These are phyloP conservation scores for Leccinum arenicola DNA, from an alignment of 768 basidiomycete species.

Conservation along the genomic window DNA sequence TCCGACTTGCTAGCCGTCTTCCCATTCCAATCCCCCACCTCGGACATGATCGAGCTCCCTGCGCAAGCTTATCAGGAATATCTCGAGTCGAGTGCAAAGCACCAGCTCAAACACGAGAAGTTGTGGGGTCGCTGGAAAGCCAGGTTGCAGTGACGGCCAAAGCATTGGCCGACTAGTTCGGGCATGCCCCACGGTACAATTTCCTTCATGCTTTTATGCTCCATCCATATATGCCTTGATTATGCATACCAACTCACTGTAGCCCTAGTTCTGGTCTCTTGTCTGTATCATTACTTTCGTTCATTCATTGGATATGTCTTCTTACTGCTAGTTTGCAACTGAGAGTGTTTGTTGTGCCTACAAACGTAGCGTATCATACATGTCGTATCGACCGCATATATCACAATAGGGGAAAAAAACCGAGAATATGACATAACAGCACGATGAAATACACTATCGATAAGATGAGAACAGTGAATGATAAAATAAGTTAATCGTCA, in stretches of 20 bases:
- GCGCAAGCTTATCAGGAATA: constrained; percentile 58
- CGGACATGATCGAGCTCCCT: constrained; percentile 66
- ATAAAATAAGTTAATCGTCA: constrained; percentile 27
- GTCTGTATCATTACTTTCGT: constrained; percentile 20
- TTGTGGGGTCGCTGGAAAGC: constrained; percentile 53
- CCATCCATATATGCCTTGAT: background rate
- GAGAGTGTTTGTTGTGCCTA: too few relatives aligned
- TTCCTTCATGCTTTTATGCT: constrained; percentile 2
- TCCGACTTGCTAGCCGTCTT: constrained; percentile 61
- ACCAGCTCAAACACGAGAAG: constrained; percentile 54
- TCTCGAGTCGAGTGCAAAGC: constrained; percentile 48
- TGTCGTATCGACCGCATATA: background rate
- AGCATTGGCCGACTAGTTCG: background rate
- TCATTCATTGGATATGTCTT: constrained; percentile 17
- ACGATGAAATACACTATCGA: constrained; percentile 7
- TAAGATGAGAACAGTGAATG: constrained; percentile 7
- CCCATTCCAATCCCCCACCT: constrained; percentile 29
- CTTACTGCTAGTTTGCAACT: background rate
- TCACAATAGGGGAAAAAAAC: constrained; percentile 7
- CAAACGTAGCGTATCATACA: background rate
- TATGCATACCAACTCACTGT: constrained; percentile 16
- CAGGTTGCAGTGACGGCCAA: constrained; percentile 17
- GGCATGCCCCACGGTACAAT: background rate
- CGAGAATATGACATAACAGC: constrained; percentile 11
- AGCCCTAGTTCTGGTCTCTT: constrained; percentile 16